Evolutionary conservation across 805 yeast genomes (phyloP).

Genomic region (Zygosaccharomyces kombuchaensis): DNA sequence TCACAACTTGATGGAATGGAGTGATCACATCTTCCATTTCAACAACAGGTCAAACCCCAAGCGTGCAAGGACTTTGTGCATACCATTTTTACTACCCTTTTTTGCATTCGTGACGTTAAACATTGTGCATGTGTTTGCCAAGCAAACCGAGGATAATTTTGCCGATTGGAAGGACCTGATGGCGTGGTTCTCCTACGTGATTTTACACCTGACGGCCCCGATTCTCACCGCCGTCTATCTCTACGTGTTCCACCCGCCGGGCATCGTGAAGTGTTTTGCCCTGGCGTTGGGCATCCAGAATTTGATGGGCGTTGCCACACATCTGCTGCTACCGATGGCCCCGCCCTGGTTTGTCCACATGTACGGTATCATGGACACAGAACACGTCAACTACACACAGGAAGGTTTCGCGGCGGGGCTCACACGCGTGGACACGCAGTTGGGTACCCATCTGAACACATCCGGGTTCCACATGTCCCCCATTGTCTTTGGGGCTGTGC

Average conservation of each 20-base stretch:
- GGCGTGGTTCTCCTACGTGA: constrained; percentile 61
- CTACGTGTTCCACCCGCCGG: constrained; percentile 65
- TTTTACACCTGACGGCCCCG: constrained; percentile 58
- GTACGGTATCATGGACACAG: constrained; percentile 49
- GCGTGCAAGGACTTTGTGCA: constrained; percentile 14
- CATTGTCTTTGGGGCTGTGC: constrained; percentile 64
- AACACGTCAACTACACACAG: constrained; percentile 53
- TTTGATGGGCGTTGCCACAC: constrained; percentile 56
- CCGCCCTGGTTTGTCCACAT: constrained; percentile 71
- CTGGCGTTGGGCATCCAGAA: constrained; percentile 58
- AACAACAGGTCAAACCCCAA: constrained; percentile 18
- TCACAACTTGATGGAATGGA: constrained; percentile 25
- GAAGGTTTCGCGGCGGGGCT: constrained; percentile 70
- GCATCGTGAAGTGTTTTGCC: constrained; percentile 50
- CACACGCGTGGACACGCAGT: constrained; percentile 56
- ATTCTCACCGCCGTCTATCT: constrained; percentile 58
- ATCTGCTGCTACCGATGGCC: constrained; percentile 60
- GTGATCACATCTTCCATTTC: constrained; percentile 23
- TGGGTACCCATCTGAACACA: constrained; percentile 57
- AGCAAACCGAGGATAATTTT: constrained; percentile 36
- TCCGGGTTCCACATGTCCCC: constrained; percentile 64
- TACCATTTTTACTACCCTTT: constrained; percentile 40
- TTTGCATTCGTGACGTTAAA: constrained; percentile 43
- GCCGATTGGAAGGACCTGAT: constrained; percentile 46
- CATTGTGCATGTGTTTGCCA: constrained; percentile 39